Base-by-base conservation (phyloP, 768 basidiomycete species). In the Boletus subparvulus region DNA sequence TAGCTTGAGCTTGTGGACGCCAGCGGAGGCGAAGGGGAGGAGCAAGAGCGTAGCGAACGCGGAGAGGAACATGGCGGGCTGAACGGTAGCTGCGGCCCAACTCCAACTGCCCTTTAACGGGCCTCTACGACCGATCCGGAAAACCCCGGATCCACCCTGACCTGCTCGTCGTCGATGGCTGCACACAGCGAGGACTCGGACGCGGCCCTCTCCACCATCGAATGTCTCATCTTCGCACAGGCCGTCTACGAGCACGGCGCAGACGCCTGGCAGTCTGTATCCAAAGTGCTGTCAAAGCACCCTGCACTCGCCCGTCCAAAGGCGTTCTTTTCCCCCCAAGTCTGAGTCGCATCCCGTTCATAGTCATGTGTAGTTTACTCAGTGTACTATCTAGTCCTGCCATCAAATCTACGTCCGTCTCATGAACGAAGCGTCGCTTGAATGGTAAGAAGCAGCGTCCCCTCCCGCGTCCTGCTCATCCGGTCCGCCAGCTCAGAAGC, bases 1-100 rank as follows among this genome's bases (percentile, higher is more conserved):
- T 32, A 98, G 86, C 73, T 94, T 94, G 71, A 97, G 83, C 69
- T 83, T 94, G 82, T 87, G 88, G 1, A 92, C 78, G 60, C 83
- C 83, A 10, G 78, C 77, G 8, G 75, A 73, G 60, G 78, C 77
- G 66, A 80, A 74, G 21, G 80, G 75, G 75, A 80, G 68, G 61
- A 80, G 73, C 10, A 77, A 42, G 37, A 81, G 66, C 0, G 69
- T 56, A 7, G 74, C 64, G 61, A 80, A 72, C 35, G 71, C 67
- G 46, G 77, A 70, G 66, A 80, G 71, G 55, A 78, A 72, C 77
- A 78, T 78, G 73, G 64, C 71, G 67, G 68, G 67, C 39, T 17
- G 9, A 39, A 4, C 9, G 9, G 48, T 13, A 44, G 33, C 46
- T 48, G 55, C 56, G 60, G 50, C 48, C 30, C 56, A 33, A 47